Evolutionary conservation across 352 stramenopile species (phyloP), one percentile per base, ranked within the genome.

Genomic region (Aphanomyces euteiches): DNA sequence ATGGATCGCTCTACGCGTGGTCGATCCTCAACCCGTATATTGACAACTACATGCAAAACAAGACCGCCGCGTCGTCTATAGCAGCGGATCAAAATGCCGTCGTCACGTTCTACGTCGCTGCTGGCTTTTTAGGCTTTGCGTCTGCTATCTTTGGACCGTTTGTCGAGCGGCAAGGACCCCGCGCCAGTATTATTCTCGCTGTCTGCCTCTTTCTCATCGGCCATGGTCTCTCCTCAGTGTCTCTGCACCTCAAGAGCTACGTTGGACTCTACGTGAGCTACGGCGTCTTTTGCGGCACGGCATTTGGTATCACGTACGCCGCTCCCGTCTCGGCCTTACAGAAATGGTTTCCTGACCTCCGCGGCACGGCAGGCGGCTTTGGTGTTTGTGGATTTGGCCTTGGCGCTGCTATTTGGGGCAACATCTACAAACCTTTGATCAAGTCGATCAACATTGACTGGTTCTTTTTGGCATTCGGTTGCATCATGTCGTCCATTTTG

Each of bases 331-430:
- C 79, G 34, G 82, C 81, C 6, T 68, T 91, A 7, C 81, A 90
- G 67, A 88, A 89, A 57, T 90, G 84, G 83, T 90, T 89, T 72
- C 83, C 83, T 0, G 83, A 90, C 73, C 84, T 87, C 75, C 80
- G 83, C 43, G 83, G 83, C 34, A 86, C 80, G 2, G 82, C 82
- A 19, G 80, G 79, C 28, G 82, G 82, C 67, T 87, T 90, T 56
- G 82, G 80, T 7, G 79, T 90, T 36, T 78, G 75, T 38, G 79
- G 79, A 38, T 90, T 84, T 59, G 82, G 82, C 38, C 78, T 77
- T 0, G 80, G 82, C 7, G 79, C 82, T 0, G 77, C 88, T 43
- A 76, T 88, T 47, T 88, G 79, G 79, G 78, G 79, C 58, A 87
- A 87, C 65, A 75, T 82, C 0, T 86, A 88, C 65, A 57, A 86